Conservation (phyloP, 768 basidiomycete genomes). For the Russula griseocarnosa region DNA sequence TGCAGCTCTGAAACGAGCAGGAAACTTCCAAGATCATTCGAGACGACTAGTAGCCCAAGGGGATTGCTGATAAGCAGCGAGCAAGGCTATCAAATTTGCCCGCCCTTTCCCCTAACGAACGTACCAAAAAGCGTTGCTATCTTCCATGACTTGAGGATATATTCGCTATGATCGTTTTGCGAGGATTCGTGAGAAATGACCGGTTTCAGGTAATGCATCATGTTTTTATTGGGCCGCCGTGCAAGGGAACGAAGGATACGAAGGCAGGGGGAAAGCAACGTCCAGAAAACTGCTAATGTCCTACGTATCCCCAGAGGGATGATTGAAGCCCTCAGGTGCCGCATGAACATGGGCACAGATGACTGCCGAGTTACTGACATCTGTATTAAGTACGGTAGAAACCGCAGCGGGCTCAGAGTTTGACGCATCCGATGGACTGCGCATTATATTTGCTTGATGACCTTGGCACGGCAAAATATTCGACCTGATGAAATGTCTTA, state of each 20-base stretch:
- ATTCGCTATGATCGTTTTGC: neutral
- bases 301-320: slow-evolving; percentile 10
- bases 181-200: neutral
- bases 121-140: neutral
- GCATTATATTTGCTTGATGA: too few species aligned
- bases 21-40: slow-evolving; percentile 1
- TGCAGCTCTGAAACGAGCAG: neutral
- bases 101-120: neutral
- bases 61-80: neutral
- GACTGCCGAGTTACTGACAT: neutral
- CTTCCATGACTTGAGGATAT: neutral
- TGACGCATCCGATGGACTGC: neutral
- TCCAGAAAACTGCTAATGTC: neutral
- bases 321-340: neutral
- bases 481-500: neutral
- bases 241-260: neutral
- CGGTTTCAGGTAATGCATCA: neutral
- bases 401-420: neutral
- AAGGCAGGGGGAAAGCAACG: neutral
- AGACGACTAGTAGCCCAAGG: slow-evolving; percentile 16
- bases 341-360: neutral
- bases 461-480: too few species aligned
- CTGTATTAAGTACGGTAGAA: neutral
- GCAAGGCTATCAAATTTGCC: neutral
- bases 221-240: neutral